Evolutionary conservation across 2,329 filamentous ascomycete genomes (phyloP).

Genomic region (Podosphaera fusca): DNA sequence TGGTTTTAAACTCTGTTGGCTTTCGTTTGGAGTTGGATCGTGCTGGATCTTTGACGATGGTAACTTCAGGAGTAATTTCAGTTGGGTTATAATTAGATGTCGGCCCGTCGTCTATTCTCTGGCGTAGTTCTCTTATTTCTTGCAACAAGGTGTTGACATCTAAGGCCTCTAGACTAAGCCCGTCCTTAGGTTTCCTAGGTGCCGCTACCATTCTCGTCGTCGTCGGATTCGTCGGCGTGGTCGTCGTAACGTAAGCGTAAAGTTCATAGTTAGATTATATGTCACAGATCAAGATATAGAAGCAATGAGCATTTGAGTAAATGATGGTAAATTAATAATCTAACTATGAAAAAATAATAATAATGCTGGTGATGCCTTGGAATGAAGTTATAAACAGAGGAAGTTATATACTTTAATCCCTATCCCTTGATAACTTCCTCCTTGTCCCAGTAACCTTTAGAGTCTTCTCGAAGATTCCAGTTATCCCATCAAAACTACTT

Average conservation of each 20-base stretch:
- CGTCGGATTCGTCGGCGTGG: no score
- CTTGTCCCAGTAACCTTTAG: no score
- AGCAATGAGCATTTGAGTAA: not conserved
- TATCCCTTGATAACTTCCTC: no score
- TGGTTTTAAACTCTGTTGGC: not conserved
- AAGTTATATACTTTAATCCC: no score
- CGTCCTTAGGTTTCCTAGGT: no score
- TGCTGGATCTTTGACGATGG: not conserved
- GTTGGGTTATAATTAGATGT: no score
- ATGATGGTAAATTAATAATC: not conserved
- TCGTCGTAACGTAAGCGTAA: not conserved
- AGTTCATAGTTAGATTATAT: not conserved
- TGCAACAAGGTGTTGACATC: not conserved
- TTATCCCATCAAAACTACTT: no score
- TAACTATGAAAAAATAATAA: no score
- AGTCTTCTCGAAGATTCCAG: no score
- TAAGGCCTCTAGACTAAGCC: not conserved
- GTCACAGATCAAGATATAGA: not conserved
- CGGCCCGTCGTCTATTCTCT: not conserved
- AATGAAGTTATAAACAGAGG: no score
- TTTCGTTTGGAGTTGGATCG: not conserved
- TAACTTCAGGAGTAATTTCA: not conserved
- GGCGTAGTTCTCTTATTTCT: not conserved
- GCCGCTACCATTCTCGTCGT: no score
- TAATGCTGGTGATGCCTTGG: no score